These are phyloP conservation scores for Nadsonia fulvescens DNA, from an alignment of 805 yeast genomes.

Conservation along the genomic window DNA sequence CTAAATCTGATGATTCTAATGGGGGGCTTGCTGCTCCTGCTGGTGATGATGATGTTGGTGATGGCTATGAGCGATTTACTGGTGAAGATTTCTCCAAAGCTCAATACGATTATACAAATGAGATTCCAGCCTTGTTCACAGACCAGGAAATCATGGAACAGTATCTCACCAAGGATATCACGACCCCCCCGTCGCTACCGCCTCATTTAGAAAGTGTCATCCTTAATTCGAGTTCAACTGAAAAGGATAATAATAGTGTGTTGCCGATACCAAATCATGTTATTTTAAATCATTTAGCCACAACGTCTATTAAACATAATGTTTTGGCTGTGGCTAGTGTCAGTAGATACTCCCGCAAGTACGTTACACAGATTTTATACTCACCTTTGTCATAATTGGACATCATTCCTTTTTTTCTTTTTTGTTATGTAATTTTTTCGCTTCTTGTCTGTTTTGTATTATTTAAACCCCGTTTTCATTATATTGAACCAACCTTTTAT, in stretches of 20 bases:
- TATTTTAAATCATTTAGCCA: constrained; percentile 80
- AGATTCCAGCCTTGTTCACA: constrained; percentile 25
- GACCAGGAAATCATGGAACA: constrained; percentile 26
- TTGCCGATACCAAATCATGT: constrained; percentile 89
- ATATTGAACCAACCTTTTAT: no score
- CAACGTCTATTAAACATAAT: constrained; percentile 84
- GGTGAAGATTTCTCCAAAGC: constrained; percentile 73
- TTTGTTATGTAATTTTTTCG: no score
- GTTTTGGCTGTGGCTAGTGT: constrained; percentile 86
- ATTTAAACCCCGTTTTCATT: constrained; percentile 7
- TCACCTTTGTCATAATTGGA: constrained; percentile 64
- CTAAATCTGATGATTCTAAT: no score
- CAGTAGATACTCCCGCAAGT: constrained; percentile 75
- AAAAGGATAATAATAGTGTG: constrained; percentile 74
- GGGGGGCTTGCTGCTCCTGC: no score
- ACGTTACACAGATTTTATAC: constrained; percentile 79
- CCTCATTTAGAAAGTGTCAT: constrained; percentile 93
- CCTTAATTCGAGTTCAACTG: constrained; percentile 51
- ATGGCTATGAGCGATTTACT: constrained; percentile 42
- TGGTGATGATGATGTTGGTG: constrained; percentile 5
- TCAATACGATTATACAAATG: constrained; percentile 41
- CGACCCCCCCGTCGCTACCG: constrained; percentile 91
- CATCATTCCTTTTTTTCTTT: no score
- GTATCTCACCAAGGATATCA: constrained; percentile 22
- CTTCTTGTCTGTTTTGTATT: no score